Evolutionary conservation across 768 basidiomycete genomes (phyloP).

Genomic region (Hygrocybe coccinea): DNA sequence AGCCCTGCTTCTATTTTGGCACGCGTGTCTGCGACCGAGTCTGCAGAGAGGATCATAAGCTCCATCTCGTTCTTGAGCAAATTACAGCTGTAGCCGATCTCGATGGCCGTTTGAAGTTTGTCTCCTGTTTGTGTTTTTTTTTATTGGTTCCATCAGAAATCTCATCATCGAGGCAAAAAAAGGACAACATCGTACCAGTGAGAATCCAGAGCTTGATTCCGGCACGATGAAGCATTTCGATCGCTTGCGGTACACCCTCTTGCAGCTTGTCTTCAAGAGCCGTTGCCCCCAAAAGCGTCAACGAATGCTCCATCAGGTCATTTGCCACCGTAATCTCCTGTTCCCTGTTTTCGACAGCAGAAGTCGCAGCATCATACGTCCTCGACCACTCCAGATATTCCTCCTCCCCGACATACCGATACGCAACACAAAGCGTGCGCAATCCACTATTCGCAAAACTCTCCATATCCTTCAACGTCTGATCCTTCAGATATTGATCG

Average conservation of each 20-base stretch:
- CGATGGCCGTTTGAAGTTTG: slow-evolving; percentile 97
- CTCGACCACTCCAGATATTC: slow-evolving; percentile 81
- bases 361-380: slow-evolving; percentile 77
- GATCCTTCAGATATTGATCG: slow-evolving; percentile 65
- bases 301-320: slow-evolving; percentile 74
- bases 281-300: slow-evolving; percentile 88
- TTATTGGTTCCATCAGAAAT: not conserved
- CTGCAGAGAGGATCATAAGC: slow-evolving; percentile 92
- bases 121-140: slow-evolving; percentile 53
- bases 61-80: slow-evolving; percentile 93
- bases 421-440: slow-evolving; percentile 87
- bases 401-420: slow-evolving; percentile 70
- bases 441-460: slow-evolving; percentile 88
- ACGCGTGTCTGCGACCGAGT: slow-evolving; percentile 66
- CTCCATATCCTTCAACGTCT: slow-evolving; percentile 86
- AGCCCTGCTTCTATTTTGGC: slow-evolving; percentile 86
- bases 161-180: not conserved
- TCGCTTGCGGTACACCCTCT: slow-evolving; percentile 94
- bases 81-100: slow-evolving; percentile 96
- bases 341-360: slow-evolving; percentile 73
- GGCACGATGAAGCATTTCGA: slow-evolving; percentile 83
- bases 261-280: slow-evolving; percentile 97
- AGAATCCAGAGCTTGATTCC: slow-evolving; percentile 99
- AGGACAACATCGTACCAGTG: slow-evolving; percentile 56
- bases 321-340: slow-evolving; percentile 89